Conservation (phyloP, 2,329 filamentous ascomycete genomes). For the Cladophialophora yegresii region DNA sequence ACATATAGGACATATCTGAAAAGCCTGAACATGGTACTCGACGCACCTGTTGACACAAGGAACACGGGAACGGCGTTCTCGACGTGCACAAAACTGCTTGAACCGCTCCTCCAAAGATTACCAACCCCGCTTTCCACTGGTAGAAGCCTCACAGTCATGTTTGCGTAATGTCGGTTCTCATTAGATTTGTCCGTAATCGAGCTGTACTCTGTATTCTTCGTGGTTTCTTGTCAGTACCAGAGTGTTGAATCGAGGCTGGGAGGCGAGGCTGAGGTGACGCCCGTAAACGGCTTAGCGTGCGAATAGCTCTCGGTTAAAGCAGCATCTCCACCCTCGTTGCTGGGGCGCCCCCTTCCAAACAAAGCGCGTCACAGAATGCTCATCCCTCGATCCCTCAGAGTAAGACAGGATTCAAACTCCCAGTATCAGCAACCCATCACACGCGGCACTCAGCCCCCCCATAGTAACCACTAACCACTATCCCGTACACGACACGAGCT, state of each 20-base stretch:
- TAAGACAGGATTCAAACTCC: not conserved
- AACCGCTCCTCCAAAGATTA: not conserved
- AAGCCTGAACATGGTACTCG: not conserved
- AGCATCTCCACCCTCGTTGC: not conserved
- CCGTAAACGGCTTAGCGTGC: not conserved
- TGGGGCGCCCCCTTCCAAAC: slow-evolving; percentile 8
- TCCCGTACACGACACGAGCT: not conserved
- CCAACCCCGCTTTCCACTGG: not conserved
- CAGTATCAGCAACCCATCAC: not conserved
- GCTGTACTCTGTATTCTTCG: not conserved
- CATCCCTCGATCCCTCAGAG: slow-evolving; percentile 9
- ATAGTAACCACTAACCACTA: not conserved
- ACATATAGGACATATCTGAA: not conserved
- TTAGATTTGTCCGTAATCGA: not conserved
- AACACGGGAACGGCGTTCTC: not conserved
- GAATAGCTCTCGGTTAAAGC: not conserved
- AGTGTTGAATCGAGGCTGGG: not conserved
- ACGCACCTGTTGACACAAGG: not conserved
- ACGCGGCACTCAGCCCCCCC: not conserved
- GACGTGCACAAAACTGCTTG: not conserved
- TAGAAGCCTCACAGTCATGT: not conserved
- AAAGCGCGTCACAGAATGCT: slow-evolving; percentile 12
- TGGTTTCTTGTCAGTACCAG: not conserved
- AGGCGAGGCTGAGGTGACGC: not conserved
- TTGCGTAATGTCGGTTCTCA: not conserved